phyloP scores from a whole-genome alignment of 2,329 filamentous ascomycete species.

The Basipetospora chlamydospora region DNA sequence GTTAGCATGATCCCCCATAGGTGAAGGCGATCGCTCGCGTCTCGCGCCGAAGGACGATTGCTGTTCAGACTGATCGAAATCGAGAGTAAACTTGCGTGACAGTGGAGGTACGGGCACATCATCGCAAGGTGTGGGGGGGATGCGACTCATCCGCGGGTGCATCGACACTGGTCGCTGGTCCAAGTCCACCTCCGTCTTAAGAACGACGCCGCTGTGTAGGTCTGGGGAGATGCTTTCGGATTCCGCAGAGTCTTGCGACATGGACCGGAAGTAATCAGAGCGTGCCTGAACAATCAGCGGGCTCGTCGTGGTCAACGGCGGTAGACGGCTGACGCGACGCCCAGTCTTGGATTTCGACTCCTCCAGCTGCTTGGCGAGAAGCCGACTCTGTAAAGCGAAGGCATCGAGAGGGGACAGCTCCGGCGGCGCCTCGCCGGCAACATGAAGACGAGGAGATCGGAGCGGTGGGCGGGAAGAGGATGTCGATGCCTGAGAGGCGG shows the following conservation, averaged over 20 bases:
- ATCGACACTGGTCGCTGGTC: constrained; percentile 54
- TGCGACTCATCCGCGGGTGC: constrained; percentile 58
- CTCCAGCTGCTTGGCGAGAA: constrained; percentile 77
- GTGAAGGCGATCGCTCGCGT: constrained; percentile 39
- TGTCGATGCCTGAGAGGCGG: constrained; percentile 41
- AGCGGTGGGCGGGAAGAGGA: constrained; percentile 40
- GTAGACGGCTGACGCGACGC: constrained; percentile 69
- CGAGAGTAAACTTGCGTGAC: neutral
- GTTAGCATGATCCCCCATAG: neutral
- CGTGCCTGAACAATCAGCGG: constrained; percentile 62
- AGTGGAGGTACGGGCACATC: constrained; percentile 9
- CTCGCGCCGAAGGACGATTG: constrained; percentile 43
- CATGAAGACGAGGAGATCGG: constrained; percentile 59
- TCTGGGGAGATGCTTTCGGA: constrained; percentile 14
- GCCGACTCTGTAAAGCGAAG: constrained; percentile 79
- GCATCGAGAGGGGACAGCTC: constrained; percentile 90
- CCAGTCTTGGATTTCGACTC: constrained; percentile 58
- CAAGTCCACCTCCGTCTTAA: constrained; percentile 41
- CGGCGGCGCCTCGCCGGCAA: constrained; percentile 70
- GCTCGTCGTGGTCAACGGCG: constrained; percentile 68
- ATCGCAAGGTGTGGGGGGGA: constrained; percentile 32
- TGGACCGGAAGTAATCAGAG: constrained; percentile 67
- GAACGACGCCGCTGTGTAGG: constrained; percentile 24
- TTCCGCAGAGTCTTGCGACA: constrained; percentile 47
- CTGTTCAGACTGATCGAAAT: too few species aligned